phyloP scores from a whole-genome alignment of 169 alveolate species.

The Eimeria zaria region DNA sequence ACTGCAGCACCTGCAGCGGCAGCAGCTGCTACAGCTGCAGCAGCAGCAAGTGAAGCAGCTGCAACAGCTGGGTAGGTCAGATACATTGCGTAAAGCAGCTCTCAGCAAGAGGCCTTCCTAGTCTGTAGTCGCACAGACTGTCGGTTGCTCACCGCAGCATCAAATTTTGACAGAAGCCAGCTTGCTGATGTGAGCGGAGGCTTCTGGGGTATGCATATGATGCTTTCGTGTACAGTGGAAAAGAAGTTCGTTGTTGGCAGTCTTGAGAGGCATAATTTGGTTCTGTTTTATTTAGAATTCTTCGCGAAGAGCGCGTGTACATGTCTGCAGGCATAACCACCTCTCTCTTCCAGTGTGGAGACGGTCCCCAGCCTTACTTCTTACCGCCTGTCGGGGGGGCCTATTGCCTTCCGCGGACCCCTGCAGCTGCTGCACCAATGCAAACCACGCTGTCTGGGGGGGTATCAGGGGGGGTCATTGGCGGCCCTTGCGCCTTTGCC shows the following conservation, averaged over 20 bases:
- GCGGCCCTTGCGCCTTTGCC: slow-evolving; percentile 8
- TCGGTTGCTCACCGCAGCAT: background rate
- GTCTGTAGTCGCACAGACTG: background rate
- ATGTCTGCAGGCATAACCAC: slow-evolving; percentile 29
- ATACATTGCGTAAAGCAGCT: background rate
- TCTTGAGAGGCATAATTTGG: background rate
- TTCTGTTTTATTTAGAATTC: background rate
- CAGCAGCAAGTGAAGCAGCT: slow-evolving; percentile 57
- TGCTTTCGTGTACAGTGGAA: background rate
- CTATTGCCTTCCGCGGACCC: slow-evolving; percentile 55
- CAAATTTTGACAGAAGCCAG: background rate
- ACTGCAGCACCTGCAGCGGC: slow-evolving; percentile 69
- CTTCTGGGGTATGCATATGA: background rate
- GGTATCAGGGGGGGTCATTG: slow-evolving; percentile 11
- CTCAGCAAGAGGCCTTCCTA: background rate
- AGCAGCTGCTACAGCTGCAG: slow-evolving; percentile 46
- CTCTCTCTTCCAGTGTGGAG: slow-evolving; percentile 30
- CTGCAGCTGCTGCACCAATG: slow-evolving; percentile 38
- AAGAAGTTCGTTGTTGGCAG: background rate
- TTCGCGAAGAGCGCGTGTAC: background rate
- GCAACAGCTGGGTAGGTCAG: slow-evolving; percentile 40
- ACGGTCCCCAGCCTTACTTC: slow-evolving; percentile 36
- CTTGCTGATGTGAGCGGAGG: background rate
- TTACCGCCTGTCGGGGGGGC: slow-evolving; percentile 4
- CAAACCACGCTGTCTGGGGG: slow-evolving; percentile 41